phyloP scores from a whole-genome alignment of 164 flowering plant species.

The Macadamia integrifolia region DNA sequence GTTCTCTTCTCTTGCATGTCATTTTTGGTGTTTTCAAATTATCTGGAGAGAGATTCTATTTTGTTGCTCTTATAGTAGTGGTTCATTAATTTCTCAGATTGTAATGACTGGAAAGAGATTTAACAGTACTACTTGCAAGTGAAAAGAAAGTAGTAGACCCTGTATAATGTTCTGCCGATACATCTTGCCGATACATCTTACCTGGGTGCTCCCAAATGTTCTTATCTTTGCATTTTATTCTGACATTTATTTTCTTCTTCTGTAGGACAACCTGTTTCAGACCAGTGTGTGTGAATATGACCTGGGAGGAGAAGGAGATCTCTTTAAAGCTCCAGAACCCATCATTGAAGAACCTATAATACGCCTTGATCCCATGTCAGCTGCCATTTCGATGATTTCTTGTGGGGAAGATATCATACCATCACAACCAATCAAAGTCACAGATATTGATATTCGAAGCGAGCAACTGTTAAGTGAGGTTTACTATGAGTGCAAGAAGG shows the following conservation, averaged over 20 bases:
- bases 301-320: conserved; percentile 83
- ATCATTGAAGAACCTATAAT: conserved; percentile 60
- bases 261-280: conserved; percentile 38
- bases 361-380: conserved; percentile 55
- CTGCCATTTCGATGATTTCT: conserved; percentile 79
- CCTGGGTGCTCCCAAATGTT: too few relatives aligned
- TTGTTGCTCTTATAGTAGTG: too few relatives aligned
- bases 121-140: too few relatives aligned
- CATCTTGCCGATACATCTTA: too few relatives aligned
- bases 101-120: too few relatives aligned
- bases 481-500: conserved; percentile 38
- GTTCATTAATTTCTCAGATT: too few relatives aligned
- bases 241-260: conserved; percentile 3
- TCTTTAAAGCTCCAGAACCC: conserved; percentile 84
- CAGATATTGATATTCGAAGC: conserved; percentile 50
- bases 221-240: conserved; percentile 4
- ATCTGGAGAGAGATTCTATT: background rate
- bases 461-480: conserved; percentile 61
- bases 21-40: background rate
- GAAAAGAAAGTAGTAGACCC: too few relatives aligned
- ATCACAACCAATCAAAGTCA: conserved; percentile 42
- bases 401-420: conserved; percentile 58
- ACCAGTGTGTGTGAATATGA: conserved; percentile 60
- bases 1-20: background rate
- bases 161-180: too few relatives aligned